These are phyloP conservation scores for Pythium myriotylum DNA, from an alignment of 352 stramenopile genomes.

Conservation along the genomic window DNA sequence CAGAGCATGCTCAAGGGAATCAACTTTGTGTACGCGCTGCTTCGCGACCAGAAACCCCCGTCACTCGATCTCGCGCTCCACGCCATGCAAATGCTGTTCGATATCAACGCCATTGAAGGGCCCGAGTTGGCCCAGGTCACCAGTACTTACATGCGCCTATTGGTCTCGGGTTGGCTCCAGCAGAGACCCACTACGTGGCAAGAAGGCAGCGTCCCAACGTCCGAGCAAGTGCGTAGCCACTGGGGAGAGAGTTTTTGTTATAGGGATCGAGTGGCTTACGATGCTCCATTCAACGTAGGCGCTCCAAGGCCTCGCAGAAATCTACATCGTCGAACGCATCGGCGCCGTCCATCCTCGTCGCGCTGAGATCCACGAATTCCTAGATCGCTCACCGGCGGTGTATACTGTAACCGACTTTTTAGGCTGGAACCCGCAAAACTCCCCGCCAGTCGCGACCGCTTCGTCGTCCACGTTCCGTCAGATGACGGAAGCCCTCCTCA, in stretches of 20 bases:
- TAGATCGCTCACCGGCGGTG: conserved; percentile 49
- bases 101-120: conserved; percentile 60
- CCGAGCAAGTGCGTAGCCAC: conserved; percentile 41
- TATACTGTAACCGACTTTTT: conserved; percentile 69
- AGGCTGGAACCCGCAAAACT: conserved; percentile 75
- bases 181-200: conserved; percentile 41
- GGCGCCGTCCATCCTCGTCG: conserved; percentile 64
- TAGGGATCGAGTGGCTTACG: background rate
- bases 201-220: conserved; percentile 37
- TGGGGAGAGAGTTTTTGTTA: background rate
- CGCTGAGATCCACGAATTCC: conserved; percentile 68
- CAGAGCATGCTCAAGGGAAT: conserved; percentile 45
- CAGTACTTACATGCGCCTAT: conserved; percentile 58
- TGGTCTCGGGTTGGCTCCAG: conserved; percentile 56
- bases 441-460: conserved; percentile 37
- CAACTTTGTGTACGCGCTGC: conserved; percentile 40
- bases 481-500: conserved; percentile 67
- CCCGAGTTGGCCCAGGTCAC: conserved; percentile 46
- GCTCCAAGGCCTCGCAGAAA: conserved; percentile 23
- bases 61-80: conserved; percentile 36
- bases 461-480: conserved; percentile 50
- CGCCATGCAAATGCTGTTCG: conserved; percentile 65
- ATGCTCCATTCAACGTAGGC: conserved; percentile 4
- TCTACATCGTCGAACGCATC: conserved; percentile 79
- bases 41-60: conserved; percentile 26